Conservation (phyloP, 306 rosid species). For the Spatholobus suberectus region DNA sequence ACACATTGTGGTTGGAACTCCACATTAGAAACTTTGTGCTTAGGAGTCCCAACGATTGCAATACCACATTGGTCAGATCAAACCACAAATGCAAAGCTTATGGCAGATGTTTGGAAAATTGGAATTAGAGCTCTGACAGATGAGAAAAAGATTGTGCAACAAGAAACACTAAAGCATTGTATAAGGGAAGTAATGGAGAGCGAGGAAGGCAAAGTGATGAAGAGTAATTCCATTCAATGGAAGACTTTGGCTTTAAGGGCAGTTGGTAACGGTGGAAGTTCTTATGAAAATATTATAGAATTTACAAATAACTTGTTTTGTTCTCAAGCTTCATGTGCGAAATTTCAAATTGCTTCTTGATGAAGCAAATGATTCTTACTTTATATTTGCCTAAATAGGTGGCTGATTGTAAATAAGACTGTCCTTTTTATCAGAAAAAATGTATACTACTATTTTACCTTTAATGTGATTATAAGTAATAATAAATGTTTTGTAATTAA, state of each 20-base stretch:
- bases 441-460: too few relatives aligned
- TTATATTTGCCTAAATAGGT: too few relatives aligned
- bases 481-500: too few relatives aligned
- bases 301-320: neutral
- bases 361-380: neutral
- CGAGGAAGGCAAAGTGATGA: neutral
- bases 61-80: conserved; percentile 14
- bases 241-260: neutral
- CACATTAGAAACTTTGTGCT: conserved; percentile 5
- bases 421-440: too few relatives aligned
- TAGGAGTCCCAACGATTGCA: neutral
- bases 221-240: neutral
- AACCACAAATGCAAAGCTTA: neutral
- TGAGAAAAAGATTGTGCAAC: neutral
- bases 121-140: neutral
- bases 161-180: neutral
- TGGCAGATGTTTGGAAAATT: conserved; percentile 5
- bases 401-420: too few relatives aligned
- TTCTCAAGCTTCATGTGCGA: neutral
- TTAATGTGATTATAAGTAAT: too few relatives aligned
- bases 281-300: neutral
- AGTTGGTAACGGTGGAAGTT: neutral
- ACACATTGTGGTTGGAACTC: conserved; percentile 38
- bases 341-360: neutral
- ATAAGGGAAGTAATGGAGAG: neutral